A percentile compares a stretch with the other conserved stretches of the same genome.
Conservation (phyloP, 2,329 filamentous ascomycete genomes). For the Botrytis medusae region DNA sequence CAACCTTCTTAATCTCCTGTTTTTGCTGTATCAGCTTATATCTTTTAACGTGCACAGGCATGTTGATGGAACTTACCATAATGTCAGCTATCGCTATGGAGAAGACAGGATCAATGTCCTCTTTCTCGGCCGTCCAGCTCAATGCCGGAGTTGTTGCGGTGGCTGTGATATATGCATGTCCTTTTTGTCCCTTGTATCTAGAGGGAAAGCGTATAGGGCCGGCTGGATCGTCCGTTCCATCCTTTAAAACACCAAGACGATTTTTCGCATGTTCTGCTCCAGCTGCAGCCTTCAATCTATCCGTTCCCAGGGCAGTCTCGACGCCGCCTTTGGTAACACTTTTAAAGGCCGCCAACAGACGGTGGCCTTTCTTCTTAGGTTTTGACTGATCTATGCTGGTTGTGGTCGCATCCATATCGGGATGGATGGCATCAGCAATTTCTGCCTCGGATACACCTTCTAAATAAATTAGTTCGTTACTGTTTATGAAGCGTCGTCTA, state of each 20-base stretch:
- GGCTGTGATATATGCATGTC: conserved; percentile 68
- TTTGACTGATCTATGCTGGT: conserved; percentile 25
- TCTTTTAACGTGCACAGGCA: background rate
- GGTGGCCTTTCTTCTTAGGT: conserved; percentile 36
- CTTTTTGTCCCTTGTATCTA: conserved; percentile 68
- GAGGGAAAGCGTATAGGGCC: conserved; percentile 78
- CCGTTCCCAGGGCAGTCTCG: conserved; percentile 69
- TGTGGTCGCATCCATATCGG: conserved; percentile 43
- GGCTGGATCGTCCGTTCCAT: conserved; percentile 47
- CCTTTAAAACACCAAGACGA: conserved; percentile 65
- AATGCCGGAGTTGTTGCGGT: conserved; percentile 67
- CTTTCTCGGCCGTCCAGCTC: conserved; percentile 46
- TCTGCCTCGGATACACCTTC: conserved; percentile 36
- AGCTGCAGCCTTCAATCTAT: conserved; percentile 63
- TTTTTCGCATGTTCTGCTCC: conserved; percentile 63
- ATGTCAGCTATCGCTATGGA: conserved; percentile 70
- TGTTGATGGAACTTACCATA: conserved; percentile 29
- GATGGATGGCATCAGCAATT: conserved; percentile 40
- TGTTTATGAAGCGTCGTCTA: conserved; percentile 29
- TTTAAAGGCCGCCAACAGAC: conserved; percentile 62
- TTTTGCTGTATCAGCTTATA: background rate
- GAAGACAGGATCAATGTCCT: conserved; percentile 62
- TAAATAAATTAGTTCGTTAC: conserved; percentile 24
- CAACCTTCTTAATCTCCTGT: conserved; percentile 71
- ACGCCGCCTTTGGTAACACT: conserved; percentile 61